Conservation (phyloP, 495 filamentous ascomycete species). For the Lichenothelia convexa region DNA sequence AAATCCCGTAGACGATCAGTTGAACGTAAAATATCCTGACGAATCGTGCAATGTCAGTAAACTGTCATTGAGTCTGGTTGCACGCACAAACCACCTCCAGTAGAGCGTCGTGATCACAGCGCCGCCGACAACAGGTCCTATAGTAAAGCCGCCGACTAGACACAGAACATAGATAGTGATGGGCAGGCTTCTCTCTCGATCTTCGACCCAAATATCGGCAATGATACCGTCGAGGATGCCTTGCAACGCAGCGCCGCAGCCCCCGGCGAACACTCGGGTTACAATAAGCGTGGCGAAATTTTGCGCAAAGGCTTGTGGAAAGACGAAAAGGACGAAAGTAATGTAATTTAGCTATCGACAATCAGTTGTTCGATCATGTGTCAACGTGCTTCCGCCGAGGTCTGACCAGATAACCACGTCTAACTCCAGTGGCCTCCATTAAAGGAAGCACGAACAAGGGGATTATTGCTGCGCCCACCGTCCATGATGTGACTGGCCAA, state of each 20-base stretch:
- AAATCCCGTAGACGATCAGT: constrained; percentile 26
- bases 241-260: constrained; percentile 26
- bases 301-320: constrained; percentile 30
- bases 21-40: constrained; percentile 30
- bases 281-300: constrained; percentile 33
- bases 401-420: constrained; percentile 24
- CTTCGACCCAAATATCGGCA: constrained; percentile 30
- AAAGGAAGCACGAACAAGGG: constrained; percentile 31
- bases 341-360: constrained; percentile 17
- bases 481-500: constrained; percentile 35
- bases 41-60: constrained; percentile 1
- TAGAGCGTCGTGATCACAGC: constrained; percentile 22
- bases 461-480: constrained; percentile 27
- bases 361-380: neutral
- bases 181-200: constrained; percentile 24
- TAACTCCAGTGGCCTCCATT: constrained; percentile 33
- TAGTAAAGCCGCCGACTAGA: constrained; percentile 27
- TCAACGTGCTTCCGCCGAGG: neutral
- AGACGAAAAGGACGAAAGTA: constrained; percentile 26
- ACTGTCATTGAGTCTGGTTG: neutral
- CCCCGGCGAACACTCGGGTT: constrained; percentile 30
- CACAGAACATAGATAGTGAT: constrained; percentile 30
- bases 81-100: constrained; percentile 24
- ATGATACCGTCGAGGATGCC: constrained; percentile 29
- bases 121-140: constrained; percentile 32